Percentiles rank a stretch among this genome's conserved stretches.
phyloP scores from a whole-genome alignment of 768 basidiomycete genomes.

The Amanita pseudoporphyria region DNA sequence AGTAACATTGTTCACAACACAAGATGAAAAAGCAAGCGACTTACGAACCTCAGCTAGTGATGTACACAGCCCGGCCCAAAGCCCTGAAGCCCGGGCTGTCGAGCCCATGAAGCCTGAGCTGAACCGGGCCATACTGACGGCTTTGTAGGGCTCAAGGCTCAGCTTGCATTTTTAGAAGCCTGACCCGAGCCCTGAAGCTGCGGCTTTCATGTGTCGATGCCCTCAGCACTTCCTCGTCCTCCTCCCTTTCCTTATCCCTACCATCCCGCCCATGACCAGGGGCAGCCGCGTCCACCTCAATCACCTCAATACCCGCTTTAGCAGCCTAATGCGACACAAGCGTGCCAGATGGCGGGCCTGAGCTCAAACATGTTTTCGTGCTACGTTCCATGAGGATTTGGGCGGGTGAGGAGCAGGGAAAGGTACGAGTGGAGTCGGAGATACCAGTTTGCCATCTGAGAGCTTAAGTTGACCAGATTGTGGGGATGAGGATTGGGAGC shows the following conservation, averaged over 20 bases:
- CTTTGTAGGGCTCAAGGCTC: too few species aligned
- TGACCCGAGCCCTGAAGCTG: too few species aligned
- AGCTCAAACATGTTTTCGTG: conserved; percentile 51
- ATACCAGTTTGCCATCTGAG: conserved; percentile 19
- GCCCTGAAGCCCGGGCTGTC: too few species aligned
- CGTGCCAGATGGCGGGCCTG: conserved; percentile 50
- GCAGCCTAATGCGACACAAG: conserved; percentile 62
- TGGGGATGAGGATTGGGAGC: conserved; percentile 28
- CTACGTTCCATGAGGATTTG: too few species aligned
- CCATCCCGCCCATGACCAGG: conserved; percentile 24
- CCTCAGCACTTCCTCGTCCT: conserved; percentile 3
- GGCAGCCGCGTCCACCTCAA: conserved; percentile 43
- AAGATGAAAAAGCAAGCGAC: not conserved
- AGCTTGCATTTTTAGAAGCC: too few species aligned
- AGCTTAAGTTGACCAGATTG: conserved; percentile 19
- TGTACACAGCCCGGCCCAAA: too few species aligned
- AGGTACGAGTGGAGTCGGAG: too few species aligned
- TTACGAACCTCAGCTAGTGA: conserved; percentile 11
- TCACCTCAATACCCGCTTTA: conserved; percentile 45
- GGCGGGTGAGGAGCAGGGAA: conserved; percentile 48
- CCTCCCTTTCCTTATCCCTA: conserved; percentile 20
- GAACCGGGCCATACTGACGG: too few species aligned
- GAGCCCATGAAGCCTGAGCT: too few species aligned
- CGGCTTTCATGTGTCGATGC: too few species aligned
- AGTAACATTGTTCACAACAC: too few species aligned